A percentile compares a stretch with the other conserved stretches of the same genome.
phyloP scores from a whole-genome alignment of 176 grass and related monocot species.

The Carex myosuroides region DNA sequence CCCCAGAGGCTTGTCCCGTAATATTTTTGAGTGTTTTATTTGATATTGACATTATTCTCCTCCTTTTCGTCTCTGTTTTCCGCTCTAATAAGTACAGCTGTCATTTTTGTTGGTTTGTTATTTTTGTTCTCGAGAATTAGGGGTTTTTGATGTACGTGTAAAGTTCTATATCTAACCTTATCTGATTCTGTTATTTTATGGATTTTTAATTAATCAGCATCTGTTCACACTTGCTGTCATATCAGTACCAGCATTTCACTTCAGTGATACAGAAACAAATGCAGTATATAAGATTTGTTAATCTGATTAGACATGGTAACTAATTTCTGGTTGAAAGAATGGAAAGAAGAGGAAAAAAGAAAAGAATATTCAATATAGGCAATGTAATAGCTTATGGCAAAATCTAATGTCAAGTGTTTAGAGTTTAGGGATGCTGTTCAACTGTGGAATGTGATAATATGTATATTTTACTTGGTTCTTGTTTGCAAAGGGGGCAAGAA shows the following conservation, averaged over 20 bases:
- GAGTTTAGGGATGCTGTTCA: background rate
- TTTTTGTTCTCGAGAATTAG: background rate
- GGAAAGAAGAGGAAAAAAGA: background rate
- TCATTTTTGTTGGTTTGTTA: background rate
- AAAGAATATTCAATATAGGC: background rate
- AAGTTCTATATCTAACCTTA: background rate
- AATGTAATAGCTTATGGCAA: conserved; percentile 2
- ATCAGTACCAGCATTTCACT: background rate
- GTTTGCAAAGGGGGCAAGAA: too few species aligned
- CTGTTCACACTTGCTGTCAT: background rate
- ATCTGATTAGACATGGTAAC: background rate
- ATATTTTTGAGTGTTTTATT: background rate
- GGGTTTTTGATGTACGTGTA: background rate
- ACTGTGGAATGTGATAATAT: too few species aligned
- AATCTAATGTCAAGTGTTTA: background rate
- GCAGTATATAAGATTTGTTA: background rate
- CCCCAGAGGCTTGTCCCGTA: conserved; percentile 43
- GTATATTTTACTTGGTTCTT: too few species aligned
- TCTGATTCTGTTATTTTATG: background rate
- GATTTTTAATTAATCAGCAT: background rate
- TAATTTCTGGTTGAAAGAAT: background rate
- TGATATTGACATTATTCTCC: background rate
- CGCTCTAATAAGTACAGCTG: background rate
- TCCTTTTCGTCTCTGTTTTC: background rate
- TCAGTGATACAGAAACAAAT: background rate